Evolutionary conservation across 495 filamentous ascomycete genomes (phyloP).

Genomic region (Xylaria nigripes): DNA sequence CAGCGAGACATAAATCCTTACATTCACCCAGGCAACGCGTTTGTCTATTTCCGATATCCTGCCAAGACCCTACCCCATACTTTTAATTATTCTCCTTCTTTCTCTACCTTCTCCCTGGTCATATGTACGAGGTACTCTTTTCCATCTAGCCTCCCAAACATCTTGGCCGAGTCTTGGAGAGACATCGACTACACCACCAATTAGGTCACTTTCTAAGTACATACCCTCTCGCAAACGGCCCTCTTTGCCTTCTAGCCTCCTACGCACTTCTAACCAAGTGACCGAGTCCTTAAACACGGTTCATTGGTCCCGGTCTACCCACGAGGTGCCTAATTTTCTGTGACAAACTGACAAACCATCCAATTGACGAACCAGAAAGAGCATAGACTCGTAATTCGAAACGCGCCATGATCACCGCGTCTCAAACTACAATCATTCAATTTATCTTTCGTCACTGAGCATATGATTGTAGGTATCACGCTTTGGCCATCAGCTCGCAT

Average conservation of each 20-base stretch:
- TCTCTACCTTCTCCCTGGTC: not conserved
- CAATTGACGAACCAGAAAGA: not conserved
- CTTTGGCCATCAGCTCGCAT: conserved; percentile 5
- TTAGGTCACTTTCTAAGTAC: not conserved
- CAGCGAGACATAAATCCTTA: not conserved
- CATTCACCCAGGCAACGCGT: not conserved
- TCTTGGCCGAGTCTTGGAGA: not conserved
- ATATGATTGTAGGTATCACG: not conserved
- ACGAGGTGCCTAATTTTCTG: not conserved
- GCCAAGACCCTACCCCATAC: too few relatives aligned
- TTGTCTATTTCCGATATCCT: not conserved
- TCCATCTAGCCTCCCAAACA: not conserved
- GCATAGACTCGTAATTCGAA: not conserved
- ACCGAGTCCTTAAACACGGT: not conserved
- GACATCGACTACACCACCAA: not conserved
- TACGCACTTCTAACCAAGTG: too few relatives aligned
- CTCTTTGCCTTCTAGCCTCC: too few relatives aligned
- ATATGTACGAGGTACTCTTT: conserved; percentile 1
- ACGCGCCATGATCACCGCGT: not conserved
- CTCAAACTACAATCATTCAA: not conserved
- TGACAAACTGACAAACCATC: not conserved
- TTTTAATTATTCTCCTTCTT: not conserved
- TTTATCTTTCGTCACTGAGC: not conserved
- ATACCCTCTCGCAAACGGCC: not conserved
- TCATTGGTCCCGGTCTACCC: not conserved